Base-by-base conservation (phyloP, 2,329 filamentous ascomycete species). In the Cladobotryum protrusum region DNA sequence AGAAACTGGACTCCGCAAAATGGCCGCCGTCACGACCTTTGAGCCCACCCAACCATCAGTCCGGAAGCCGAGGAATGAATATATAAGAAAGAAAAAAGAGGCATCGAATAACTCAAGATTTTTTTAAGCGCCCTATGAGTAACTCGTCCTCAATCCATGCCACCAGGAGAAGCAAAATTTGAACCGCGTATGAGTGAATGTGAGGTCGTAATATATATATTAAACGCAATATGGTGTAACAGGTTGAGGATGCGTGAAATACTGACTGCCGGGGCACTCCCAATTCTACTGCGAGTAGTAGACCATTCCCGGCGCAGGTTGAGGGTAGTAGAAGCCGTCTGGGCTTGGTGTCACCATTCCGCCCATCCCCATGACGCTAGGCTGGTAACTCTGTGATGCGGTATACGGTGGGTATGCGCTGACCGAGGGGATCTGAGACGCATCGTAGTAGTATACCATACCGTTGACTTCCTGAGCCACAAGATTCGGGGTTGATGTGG, bases 381-480 rank as follows among this genome's bases (percentile, higher is more conserved):
- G 64, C 49, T 74, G 72, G 59, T 83, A 88, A 49, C 73, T 64
- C 52, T 74, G 77, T 36, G 74, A 65, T 6, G 74, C 62, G 49
- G 74, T 71, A 54, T 77, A 79, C 1, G 69, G 50, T 29, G 73
- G 70, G 56, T 79, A 81, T 17, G 65, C 60, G 44, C 71, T 64
- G 55, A 80, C 72, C 1, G 78, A 71, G 20, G 81, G 73, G 43
- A 91, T 72, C 62, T 90, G 85, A n/a, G 83, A 78, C 7, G 88
- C 78, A 62, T 95, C 87, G 61, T 90, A 91, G 65, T 96, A 99
- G 67, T 95, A 97, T 1, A 96, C 90, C 79, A 95, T 97, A 54
- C 93, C 93, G 59, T 96, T 95, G 56, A 85, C 84, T 71, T 97
- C 92, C 66, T 96, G 91, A 0, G 89, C 89, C 43, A 86, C 79